A percentile compares a stretch with the other conserved stretches of the same genome.
These are phyloP conservation scores for Solanum hybrid DNA, from an alignment of 305 asterid species.

Conservation along the genomic window DNA sequence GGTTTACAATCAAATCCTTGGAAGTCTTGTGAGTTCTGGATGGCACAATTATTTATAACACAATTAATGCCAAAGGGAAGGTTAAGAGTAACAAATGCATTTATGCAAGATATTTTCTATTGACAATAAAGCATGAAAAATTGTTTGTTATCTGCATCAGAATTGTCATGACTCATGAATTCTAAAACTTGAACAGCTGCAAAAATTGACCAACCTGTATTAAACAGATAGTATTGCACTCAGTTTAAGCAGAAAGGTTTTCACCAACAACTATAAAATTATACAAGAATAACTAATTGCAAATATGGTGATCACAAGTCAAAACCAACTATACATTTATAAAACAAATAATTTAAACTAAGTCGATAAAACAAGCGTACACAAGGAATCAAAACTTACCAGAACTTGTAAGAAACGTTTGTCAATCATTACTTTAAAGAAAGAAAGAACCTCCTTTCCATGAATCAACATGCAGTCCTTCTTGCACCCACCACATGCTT, in stretches of 20 bases:
- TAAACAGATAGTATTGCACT: not conserved
- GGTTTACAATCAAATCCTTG: not conserved
- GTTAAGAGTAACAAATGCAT: not conserved
- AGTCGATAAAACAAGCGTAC: not conserved
- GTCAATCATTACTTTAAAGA: constrained; percentile 9
- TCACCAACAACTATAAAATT: not conserved
- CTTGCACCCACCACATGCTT: not conserved
- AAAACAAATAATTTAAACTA: not conserved
- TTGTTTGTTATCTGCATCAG: not conserved
- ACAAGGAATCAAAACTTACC: not conserved
- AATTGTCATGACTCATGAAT: not conserved
- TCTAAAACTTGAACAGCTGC: not conserved
- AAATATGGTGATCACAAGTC: not conserved
- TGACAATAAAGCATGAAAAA: not conserved
- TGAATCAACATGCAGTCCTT: not conserved
- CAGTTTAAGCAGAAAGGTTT: not conserved
- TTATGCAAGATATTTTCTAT: not conserved
- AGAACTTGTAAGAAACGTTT: not conserved
- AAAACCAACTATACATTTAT: not conserved
- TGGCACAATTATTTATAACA: not conserved
- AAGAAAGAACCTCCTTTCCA: not conserved
- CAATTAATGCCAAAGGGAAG: not conserved
- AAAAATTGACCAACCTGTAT: not conserved
- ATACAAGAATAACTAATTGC: not conserved
- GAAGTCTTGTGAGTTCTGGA: not conserved